Evolutionary conservation across 1,284 basidiomycete genomes (phyloP).

Genomic region (Fomitopsis pinicola): DNA sequence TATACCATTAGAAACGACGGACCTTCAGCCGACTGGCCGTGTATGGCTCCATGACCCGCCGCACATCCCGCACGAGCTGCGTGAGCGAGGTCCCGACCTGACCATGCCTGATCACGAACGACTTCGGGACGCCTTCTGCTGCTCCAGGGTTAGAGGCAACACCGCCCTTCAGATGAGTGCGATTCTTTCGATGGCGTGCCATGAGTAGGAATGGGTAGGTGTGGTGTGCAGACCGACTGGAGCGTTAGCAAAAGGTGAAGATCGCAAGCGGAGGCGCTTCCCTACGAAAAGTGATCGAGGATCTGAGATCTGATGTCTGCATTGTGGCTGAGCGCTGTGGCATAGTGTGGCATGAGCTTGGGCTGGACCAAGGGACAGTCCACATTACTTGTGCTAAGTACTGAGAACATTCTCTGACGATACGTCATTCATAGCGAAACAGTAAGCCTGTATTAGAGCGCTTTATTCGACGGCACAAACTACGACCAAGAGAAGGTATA

Average conservation of each 20-base stretch:
- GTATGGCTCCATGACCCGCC: conserved; percentile 97
- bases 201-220: conserved; percentile 33
- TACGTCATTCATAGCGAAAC: too few species aligned
- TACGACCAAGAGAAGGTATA: background rate
- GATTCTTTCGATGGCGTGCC: conserved; percentile 80
- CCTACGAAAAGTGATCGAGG: background rate
- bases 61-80: conserved; percentile 87
- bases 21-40: conserved; percentile 90
- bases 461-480: background rate
- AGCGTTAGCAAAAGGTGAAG: background rate
- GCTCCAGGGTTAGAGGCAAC: conserved; percentile 28
- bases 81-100: conserved; percentile 85
- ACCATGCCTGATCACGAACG: conserved; percentile 93
- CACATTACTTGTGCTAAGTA: too few species aligned
- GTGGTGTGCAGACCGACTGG: background rate
- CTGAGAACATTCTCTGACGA: background rate
- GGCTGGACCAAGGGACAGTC: too few species aligned
- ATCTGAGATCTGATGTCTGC: background rate
- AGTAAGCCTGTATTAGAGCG: background rate
- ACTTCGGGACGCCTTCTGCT: conserved; percentile 54
- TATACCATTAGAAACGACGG: conserved; percentile 21
- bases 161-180: conserved; percentile 78
- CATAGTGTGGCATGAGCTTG: too few species aligned
- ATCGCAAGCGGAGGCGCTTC: background rate
- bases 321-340: too few species aligned